Evolutionary conservation across 2,329 filamentous ascomycete genomes (phyloP), one percentile per base, ranked within the genome.

Genomic region (Mariannaea sp.): DNA sequence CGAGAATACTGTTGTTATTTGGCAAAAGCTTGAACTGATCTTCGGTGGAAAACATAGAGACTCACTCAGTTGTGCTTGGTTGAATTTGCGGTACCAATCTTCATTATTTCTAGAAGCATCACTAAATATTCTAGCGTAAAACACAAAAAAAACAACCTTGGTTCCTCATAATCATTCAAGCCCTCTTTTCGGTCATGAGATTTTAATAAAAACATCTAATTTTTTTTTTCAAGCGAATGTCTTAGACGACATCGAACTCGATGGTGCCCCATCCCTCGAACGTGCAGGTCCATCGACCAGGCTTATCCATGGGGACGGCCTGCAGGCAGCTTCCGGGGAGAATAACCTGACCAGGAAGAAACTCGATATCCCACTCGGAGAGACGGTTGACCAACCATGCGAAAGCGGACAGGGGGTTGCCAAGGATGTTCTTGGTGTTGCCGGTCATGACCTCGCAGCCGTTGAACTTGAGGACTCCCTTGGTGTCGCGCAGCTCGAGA

Each of bases 311-410:
- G 4, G 61, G 61, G 38, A 66, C 57, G 1, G 65, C 65, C 48
- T 56, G 44, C 20, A 66, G 45, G 39, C 65, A 66, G 35, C 64
- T 66, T 7, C 62, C 61, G 7, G 65, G 65, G 12, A 67, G 40
- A 16, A 66, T 58, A 5, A 67, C 53, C 33, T 65, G 60, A 1
- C 65, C 64, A 13, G 64, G 53, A 12, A 54, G 38, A 14, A 66
- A 59, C 29, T 58, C 61, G 12, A 66, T 52, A 35, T 62, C 61
- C 12, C 56, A 67, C 19, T 52, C 58, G 13, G 59, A 57, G 3
- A 65, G 57, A 2, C 57, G 52, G 57, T 66, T 66, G 14, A 65
- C 59, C 7, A 66, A 45, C 61, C 64, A 66, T 4, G 64, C 62
- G n/a, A 59, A 53, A 13, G 64, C 64, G 4, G 57, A 54, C 35